phyloP scores from a whole-genome alignment of 345 rosid genomes.

The Microcos paniculata region DNA sequence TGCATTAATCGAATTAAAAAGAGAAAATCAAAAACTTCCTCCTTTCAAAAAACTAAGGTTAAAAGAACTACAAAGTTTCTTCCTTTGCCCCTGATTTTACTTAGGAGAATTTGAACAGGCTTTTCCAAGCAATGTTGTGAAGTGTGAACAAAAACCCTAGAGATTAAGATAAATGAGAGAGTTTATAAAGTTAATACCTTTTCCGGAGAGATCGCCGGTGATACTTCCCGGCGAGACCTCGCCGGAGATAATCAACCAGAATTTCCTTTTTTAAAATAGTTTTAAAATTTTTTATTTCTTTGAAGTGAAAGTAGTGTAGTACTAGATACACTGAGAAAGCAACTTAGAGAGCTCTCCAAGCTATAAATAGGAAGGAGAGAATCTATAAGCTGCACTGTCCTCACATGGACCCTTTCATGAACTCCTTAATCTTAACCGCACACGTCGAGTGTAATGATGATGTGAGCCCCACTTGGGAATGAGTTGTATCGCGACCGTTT shows the following conservation, averaged over 20 bases:
- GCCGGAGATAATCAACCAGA: background rate
- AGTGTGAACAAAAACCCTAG: constrained; percentile 7
- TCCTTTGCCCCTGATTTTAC: background rate
- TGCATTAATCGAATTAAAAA: background rate
- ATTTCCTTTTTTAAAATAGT: background rate
- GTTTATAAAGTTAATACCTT: background rate
- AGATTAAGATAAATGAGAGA: background rate
- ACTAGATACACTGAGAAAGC: background rate
- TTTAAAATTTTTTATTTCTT: background rate
- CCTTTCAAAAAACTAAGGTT: background rate
- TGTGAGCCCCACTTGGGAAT: too few species aligned
- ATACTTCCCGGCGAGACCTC: constrained; percentile 10
- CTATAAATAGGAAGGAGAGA: too few species aligned
- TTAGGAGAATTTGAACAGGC: background rate
- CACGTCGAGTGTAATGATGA: too few species aligned
- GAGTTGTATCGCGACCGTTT: too few species aligned
- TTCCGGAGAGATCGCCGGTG: background rate
- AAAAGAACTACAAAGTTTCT: background rate
- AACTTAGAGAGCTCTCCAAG: background rate
- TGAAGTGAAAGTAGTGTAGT: background rate
- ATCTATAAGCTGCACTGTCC: too few species aligned
- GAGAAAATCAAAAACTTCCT: background rate
- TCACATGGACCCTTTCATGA: too few species aligned
- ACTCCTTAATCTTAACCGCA: too few species aligned
- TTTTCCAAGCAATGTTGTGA: background rate